Conservation (phyloP, 2,329 filamentous ascomycete genomes). For the Talaromyces marneffei region DNA sequence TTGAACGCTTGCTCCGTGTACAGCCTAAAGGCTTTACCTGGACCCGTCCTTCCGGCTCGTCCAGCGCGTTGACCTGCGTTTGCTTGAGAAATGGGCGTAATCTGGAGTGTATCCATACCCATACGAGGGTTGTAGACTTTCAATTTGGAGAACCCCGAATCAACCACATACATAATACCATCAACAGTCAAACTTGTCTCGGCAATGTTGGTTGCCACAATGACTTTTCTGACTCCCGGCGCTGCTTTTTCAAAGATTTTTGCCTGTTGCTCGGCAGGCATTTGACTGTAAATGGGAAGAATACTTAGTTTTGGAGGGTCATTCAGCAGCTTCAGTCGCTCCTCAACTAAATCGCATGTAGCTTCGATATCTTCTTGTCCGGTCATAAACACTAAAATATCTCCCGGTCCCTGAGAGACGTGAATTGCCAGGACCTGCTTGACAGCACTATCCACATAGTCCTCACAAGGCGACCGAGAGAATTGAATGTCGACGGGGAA, state of each 20-base stretch:
- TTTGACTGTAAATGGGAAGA: constrained; percentile 96
- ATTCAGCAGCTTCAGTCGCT: constrained; percentile 80
- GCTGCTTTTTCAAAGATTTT: constrained; percentile 94
- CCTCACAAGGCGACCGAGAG: constrained; percentile 88
- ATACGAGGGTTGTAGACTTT: constrained; percentile 99
- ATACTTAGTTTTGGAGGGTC: constrained; percentile 93
- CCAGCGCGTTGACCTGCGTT: constrained; percentile 92
- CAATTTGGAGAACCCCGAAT: constrained; percentile 91
- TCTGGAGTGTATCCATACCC: constrained; percentile 98
- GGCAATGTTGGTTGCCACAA: constrained; percentile 97
- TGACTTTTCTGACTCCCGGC: constrained; percentile 89
- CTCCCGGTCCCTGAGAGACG: constrained; percentile 84
- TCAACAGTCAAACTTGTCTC: constrained; percentile 97
- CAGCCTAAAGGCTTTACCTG: constrained; percentile 88
- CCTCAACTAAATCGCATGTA: constrained; percentile 87
- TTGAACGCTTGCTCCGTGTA: constrained; percentile 93
- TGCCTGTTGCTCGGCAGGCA: constrained; percentile 95
- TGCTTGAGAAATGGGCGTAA: constrained; percentile 94
- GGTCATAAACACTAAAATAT: constrained; percentile 99
- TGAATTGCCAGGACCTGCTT: constrained; percentile 95
- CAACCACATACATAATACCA: constrained; percentile 98
- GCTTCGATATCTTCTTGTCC: constrained; percentile 97
- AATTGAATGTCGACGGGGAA: constrained; percentile 97
- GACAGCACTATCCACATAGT: constrained; percentile 95
- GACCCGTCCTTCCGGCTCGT: constrained; percentile 87